phyloP scores from a whole-genome alignment of 768 basidiomycete species.

The Tulasnella sp. region DNA sequence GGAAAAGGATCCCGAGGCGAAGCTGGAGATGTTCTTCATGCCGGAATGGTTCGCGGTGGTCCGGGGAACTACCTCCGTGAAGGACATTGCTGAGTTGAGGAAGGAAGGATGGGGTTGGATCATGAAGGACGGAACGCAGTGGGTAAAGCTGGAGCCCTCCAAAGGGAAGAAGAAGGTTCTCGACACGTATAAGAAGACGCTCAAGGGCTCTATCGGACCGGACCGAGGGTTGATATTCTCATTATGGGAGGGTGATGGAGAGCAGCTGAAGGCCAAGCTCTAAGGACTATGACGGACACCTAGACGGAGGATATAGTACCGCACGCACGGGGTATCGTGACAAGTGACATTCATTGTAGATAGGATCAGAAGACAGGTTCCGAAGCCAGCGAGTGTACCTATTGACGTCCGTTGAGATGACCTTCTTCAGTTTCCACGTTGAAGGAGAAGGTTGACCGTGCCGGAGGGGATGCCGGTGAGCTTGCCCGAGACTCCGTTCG shows the following conservation, averaged over 20 bases:
- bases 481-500: background rate
- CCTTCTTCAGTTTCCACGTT: background rate
- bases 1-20: background rate
- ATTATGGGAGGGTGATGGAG: conserved; percentile 37
- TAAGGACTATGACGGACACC: no score
- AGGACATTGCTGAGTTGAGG: conserved; percentile 41
- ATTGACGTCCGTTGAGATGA: background rate
- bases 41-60: conserved; percentile 54
- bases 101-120: conserved; percentile 46
- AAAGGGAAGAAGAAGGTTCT: conserved; percentile 39
- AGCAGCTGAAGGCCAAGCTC: background rate
- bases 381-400: background rate
- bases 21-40: conserved; percentile 52
- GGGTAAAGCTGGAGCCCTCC: conserved; percentile 43
- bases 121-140: conserved; percentile 42
- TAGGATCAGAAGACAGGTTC: background rate
- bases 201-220: conserved; percentile 38
- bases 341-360: background rate
- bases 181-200: conserved; percentile 37
- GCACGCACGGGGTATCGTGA: background rate
- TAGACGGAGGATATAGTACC: background rate
- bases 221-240: conserved; percentile 53
- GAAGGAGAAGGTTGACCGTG: conserved; percentile 11
- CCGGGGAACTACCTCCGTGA: conserved; percentile 34
- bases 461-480: conserved; percentile 6